Conservation (phyloP, 129 eudicot species). For the Scalesia atractyloides region DNA sequence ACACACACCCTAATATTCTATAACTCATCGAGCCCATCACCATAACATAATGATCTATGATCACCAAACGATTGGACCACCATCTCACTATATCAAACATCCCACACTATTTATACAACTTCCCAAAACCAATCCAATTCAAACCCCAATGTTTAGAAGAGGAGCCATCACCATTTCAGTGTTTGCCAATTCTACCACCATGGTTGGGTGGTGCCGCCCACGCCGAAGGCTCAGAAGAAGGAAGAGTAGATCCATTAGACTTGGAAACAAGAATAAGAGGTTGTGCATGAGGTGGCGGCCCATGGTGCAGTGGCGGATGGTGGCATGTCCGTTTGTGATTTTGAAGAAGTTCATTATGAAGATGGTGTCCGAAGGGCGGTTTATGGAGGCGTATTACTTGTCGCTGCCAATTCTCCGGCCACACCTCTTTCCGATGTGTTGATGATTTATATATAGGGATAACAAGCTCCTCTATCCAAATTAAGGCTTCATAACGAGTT, state of each 20-base stretch:
- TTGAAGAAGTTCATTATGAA: constrained; percentile 45
- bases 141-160: constrained; percentile 40
- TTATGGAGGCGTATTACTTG: constrained; percentile 50
- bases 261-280: constrained; percentile 52
- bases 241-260: constrained; percentile 37
- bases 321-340: constrained; percentile 44
- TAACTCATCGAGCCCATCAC: constrained; percentile 36
- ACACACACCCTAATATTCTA: constrained; percentile 30
- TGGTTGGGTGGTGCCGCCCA: constrained; percentile 64
- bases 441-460: constrained; percentile 22
- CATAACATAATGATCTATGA: constrained; percentile 38
- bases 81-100: constrained; percentile 15
- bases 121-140: neutral
- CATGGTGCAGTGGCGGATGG: constrained; percentile 51
- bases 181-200: constrained; percentile 51
- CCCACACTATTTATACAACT: constrained; percentile 22
- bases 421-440: constrained; percentile 62
- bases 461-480: neutral
- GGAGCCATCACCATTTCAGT: constrained; percentile 44
- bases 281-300: constrained; percentile 44
- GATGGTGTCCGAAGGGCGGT: constrained; percentile 43
- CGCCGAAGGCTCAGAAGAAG: constrained; percentile 44
- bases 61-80: constrained; percentile 33
- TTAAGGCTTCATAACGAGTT: neutral
- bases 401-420: constrained; percentile 61